Evolutionary conservation across 495 filamentous ascomycete genomes (phyloP).

Genomic region (Arthonia radiata): DNA sequence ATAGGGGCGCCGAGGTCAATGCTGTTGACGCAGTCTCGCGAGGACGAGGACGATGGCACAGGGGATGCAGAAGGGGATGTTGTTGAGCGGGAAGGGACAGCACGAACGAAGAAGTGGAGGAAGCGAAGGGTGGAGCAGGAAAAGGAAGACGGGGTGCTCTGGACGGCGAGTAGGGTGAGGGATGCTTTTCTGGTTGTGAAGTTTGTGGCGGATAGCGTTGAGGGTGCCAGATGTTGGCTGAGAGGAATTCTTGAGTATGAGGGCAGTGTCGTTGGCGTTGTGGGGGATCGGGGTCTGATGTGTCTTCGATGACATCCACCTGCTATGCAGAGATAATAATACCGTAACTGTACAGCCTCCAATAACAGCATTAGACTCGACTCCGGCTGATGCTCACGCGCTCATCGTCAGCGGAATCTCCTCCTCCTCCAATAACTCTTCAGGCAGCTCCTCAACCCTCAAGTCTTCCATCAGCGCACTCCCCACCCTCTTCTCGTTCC

Average conservation of each 20-base stretch:
- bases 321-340: too few relatives aligned
- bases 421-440: too few relatives aligned
- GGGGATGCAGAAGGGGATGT: slow-evolving; percentile 15
- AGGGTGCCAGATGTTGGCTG: slow-evolving; percentile 37
- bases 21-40: slow-evolving; percentile 14
- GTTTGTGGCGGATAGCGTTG: slow-evolving; percentile 40
- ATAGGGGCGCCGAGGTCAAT: slow-evolving; percentile 63
- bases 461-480: too few relatives aligned
- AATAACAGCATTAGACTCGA: too few relatives aligned
- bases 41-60: slow-evolving; percentile 12
- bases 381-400: too few relatives aligned
- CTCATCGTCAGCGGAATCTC: too few relatives aligned
- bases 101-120: slow-evolving; percentile 18
- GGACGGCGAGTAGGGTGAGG: slow-evolving; percentile 64
- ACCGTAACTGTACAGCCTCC: too few relatives aligned
- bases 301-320: slow-evolving; percentile 30
- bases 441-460: too few relatives aligned
- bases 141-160: slow-evolving; percentile 35
- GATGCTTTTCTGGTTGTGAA: slow-evolving; percentile 80
- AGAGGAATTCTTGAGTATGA: slow-evolving; percentile 28
- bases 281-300: slow-evolving; percentile 37
- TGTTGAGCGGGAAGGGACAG: slow-evolving; percentile 14
- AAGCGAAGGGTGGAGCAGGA: slow-evolving; percentile 25
- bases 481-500: too few relatives aligned
- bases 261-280: slow-evolving; percentile 28